Conservation (phyloP, 2,329 filamentous ascomycete species). For the Exophiala dermatitidis region DNA sequence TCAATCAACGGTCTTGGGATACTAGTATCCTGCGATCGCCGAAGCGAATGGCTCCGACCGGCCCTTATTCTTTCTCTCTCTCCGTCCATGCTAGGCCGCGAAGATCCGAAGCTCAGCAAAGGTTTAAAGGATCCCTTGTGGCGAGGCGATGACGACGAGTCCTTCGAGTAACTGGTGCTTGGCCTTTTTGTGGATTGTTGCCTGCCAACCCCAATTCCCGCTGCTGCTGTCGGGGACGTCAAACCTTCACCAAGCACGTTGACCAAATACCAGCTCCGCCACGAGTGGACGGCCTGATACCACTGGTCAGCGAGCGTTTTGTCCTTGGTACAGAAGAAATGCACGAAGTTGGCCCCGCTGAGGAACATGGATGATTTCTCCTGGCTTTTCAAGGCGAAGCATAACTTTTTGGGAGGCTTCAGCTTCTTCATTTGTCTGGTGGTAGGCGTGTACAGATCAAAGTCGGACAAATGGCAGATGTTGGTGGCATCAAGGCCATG, state of each 20-base stretch:
- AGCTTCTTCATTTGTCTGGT: conserved; percentile 62
- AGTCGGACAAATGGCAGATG: conserved; percentile 82
- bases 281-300: conserved; percentile 63
- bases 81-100: neutral
- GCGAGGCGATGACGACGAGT: conserved; percentile 50
- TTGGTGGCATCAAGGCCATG: conserved; percentile 48
- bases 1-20: conserved; percentile 14
- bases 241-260: conserved; percentile 58
- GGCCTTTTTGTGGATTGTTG: conserved; percentile 1
- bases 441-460: conserved; percentile 79
- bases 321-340: conserved; percentile 84
- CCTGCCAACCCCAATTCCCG: neutral
- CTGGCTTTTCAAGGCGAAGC: conserved; percentile 86
- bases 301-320: conserved; percentile 59
- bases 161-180: conserved; percentile 35
- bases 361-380: conserved; percentile 80
- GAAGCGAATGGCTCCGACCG: neutral
- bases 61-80: neutral
- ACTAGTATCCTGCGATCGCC: conserved; percentile 8
- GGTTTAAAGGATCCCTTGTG: conserved; percentile 61
- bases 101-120: conserved; percentile 53
- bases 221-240: conserved; percentile 24
- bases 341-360: conserved; percentile 76
- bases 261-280: conserved; percentile 88
- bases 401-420: conserved; percentile 75